These are phyloP conservation scores for Raphidocelis subcapitata DNA, from an alignment of 139 green algal genomes.

Conservation along the genomic window DNA sequence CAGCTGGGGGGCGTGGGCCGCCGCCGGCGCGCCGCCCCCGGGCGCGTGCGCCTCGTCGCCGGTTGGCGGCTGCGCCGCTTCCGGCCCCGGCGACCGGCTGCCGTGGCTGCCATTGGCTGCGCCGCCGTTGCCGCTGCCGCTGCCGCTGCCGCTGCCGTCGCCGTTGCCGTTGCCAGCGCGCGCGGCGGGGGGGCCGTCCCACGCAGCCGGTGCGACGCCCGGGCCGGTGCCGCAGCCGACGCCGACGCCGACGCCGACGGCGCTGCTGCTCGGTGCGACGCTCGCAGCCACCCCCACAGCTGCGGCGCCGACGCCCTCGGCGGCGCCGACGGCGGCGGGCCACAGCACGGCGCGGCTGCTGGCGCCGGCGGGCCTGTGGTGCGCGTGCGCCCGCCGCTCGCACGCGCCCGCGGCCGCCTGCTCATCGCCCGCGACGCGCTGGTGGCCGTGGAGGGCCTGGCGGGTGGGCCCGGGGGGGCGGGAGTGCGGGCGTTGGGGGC, in stretches of 20 bases:
- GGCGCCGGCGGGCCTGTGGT: too few species aligned
- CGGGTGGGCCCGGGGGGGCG: too few species aligned
- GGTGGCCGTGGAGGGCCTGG: too few species aligned
- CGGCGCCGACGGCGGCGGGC: not conserved
- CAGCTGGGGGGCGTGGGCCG: not conserved
- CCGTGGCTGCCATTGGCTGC: not conserved
- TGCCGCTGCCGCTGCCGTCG: not conserved
- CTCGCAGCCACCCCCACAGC: not conserved
- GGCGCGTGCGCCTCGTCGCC: not conserved
- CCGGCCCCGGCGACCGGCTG: not conserved
- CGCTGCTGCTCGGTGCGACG: not conserved
- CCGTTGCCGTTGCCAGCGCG: not conserved
- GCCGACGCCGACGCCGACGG: slow-evolving; percentile 7
- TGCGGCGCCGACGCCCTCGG: not conserved
- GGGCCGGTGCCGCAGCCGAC: slow-evolving; percentile 11
- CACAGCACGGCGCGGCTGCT: not conserved
- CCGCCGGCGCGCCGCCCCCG: not conserved
- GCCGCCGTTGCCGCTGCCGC: not conserved
- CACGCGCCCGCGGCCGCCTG: too few species aligned
- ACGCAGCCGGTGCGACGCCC: slow-evolving; percentile 5
- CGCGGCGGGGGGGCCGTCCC: slow-evolving; percentile 1
- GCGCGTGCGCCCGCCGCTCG: too few species aligned
- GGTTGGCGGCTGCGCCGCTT: not conserved
- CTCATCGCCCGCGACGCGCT: too few species aligned
- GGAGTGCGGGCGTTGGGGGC: too few species aligned